Base-by-base conservation (phyloP, 2,329 filamentous ascomycete genomes). In the Thielaviopsis cerberus region DNA sequence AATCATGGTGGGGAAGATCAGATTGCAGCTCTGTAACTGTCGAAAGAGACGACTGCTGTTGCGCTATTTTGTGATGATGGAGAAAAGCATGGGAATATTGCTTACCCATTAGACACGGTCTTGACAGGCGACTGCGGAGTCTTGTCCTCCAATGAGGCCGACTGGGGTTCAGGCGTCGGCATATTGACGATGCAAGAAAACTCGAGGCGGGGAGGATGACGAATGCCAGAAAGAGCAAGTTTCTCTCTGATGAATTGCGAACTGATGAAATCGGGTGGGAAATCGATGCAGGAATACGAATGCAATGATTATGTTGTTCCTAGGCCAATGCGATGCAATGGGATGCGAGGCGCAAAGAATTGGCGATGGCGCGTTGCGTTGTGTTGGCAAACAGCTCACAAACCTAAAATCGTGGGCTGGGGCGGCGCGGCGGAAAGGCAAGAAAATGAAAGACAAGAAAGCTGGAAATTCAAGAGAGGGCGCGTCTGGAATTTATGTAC, bases 101-200 rank as follows among this genome's bases (percentile, higher is more conserved):
- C 55, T 57, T 57, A 57, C 55, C 55, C 55, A 57, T 57, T 57
- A 23, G 55, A 30, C 55, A 57, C 55, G 30, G 55, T 57, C 50
- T 57, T 57, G 20, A 26, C 55, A 57, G 55, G 55, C 25, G 55
- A 57, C 22, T 57, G 50, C 22, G 55, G 24, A 34, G 55, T 20
- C 48, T 57, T 52, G 30, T 50, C 55, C 50, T 57, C 48, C 7
- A 52, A 55, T 25, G 54, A 57, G 22, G 26, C 27, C 24, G 41
- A 10, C 26, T 53, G 37, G 23, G 55, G 55, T 57, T 57, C 58
- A 13, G 58, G 58, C n/a, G 58, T 57, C 25, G 58, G 51, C 58
- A 60, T 60, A 37, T 34, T 59, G 53, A 52, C 13, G 13, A 20
- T 22, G 17, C n/a, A 26, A 26, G 11, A 24, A 20, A 30, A 20